Percentiles rank a stretch among this genome's conserved stretches.
Evolutionary conservation across 345 rosid genomes (phyloP).

Genomic region (Corchorus olitorius): DNA sequence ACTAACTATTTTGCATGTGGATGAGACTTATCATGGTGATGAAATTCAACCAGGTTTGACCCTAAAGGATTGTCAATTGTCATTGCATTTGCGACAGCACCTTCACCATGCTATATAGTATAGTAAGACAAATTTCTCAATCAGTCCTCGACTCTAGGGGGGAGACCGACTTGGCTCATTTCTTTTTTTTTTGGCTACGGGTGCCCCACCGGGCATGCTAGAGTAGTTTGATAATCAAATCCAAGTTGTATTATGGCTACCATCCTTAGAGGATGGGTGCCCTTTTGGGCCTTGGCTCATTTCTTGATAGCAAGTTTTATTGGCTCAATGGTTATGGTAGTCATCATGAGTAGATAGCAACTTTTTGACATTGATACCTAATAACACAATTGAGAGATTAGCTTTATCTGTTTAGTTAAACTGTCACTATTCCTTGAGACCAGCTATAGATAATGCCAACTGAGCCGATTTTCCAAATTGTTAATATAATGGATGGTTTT

Average conservation of each 20-base stretch:
- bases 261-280: too few species aligned
- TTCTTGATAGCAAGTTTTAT: constrained; percentile 24
- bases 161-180: too few species aligned
- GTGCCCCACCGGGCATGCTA: too few species aligned
- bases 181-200: too few species aligned
- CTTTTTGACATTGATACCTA: constrained; percentile 28
- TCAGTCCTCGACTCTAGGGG: constrained; percentile 23
- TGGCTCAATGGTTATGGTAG: constrained; percentile 38
- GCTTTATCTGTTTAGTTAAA: not conserved
- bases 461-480: too few species aligned
- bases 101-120: too few species aligned
- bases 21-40: constrained; percentile 13
- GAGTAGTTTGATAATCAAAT: too few species aligned
- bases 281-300: not conserved
- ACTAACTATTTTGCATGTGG: constrained; percentile 17
- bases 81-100: too few species aligned
- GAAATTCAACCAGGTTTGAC: constrained; percentile 37
- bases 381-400: not conserved
- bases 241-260: too few species aligned
- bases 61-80: not conserved
- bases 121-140: constrained; percentile 12
- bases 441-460: not conserved
- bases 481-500: not conserved
- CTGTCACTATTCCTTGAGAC: not conserved
- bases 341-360: not conserved